These are phyloP conservation scores for Penicillium desertorum DNA, from an alignment of 495 filamentous ascomycete genomes.

Conservation along the genomic window DNA sequence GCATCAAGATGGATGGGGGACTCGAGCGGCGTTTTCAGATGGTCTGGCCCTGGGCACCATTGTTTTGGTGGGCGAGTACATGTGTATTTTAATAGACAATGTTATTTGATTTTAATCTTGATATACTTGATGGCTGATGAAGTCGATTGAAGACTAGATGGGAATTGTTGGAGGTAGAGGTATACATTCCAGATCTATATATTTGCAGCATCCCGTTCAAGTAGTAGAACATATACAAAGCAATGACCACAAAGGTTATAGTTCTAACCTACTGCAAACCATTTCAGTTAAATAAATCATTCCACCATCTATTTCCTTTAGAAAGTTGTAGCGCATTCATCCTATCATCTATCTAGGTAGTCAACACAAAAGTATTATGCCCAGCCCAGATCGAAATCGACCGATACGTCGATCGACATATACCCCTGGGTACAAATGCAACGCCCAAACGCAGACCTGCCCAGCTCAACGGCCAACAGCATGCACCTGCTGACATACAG, in stretches of 20 bases:
- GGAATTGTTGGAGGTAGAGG: neutral
- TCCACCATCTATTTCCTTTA: neutral
- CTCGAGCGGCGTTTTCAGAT: slow-evolving; percentile 24
- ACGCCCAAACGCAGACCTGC: slow-evolving; percentile 5
- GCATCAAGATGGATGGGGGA: slow-evolving; percentile 28
- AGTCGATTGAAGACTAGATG: neutral
- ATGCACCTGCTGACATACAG: neutral
- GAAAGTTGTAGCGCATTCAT: neutral
- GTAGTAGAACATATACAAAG: neutral
- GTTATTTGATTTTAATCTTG: slow-evolving; percentile 4
- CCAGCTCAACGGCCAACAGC: neutral
- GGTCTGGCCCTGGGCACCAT: slow-evolving; percentile 16
- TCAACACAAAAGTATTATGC: slow-evolving; percentile 5
- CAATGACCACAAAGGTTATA: neutral
- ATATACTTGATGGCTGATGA: neutral
- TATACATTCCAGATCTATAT: neutral
- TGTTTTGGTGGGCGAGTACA: slow-evolving; percentile 13
- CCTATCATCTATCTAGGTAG: neutral
- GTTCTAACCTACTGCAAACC: neutral
- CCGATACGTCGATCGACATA: slow-evolving; percentile 1
- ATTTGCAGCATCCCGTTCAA: neutral
- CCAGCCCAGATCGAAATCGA: neutral
- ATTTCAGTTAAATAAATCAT: neutral
- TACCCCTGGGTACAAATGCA: slow-evolving; percentile 1
- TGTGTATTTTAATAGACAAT: slow-evolving; percentile 28